Evolutionary conservation across 345 rosid genomes (phyloP).

Genomic region (Garcia nutans): DNA sequence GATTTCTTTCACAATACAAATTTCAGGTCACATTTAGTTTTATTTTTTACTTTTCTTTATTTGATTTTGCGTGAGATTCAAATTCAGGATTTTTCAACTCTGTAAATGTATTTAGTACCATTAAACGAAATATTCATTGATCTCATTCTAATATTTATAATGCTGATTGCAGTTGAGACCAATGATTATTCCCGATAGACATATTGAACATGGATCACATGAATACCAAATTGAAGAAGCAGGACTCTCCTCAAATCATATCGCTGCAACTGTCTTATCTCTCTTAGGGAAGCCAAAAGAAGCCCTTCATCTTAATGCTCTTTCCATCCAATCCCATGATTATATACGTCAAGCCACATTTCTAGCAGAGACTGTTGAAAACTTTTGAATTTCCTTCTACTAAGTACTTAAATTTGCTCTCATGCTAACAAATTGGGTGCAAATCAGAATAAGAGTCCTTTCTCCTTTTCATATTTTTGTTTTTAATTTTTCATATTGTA

Average conservation of each 20-base stretch:
- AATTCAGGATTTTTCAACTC: too few relatives aligned
- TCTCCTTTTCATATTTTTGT: too few relatives aligned
- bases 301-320: conserved; percentile 44
- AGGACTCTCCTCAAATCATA: conserved; percentile 59
- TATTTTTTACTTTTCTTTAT: neutral
- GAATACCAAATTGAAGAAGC: conserved; percentile 59
- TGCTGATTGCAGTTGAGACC: conserved; percentile 49
- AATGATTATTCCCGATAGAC: conserved; percentile 72
- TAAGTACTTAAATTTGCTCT: too few relatives aligned
- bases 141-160: conserved; percentile 6
- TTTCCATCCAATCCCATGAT: neutral
- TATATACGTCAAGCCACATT: neutral
- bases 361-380: too few relatives aligned
- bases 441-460: too few relatives aligned
- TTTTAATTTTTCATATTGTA: too few relatives aligned
- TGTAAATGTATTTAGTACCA: too few relatives aligned
- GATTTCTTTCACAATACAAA: conserved; percentile 8
- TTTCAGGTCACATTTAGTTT: neutral
- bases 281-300: conserved; percentile 57
- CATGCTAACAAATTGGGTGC: too few relatives aligned
- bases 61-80: too few relatives aligned
- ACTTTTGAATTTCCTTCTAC: too few relatives aligned
- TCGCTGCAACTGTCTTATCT: conserved; percentile 57
- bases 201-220: conserved; percentile 67
- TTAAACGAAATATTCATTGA: too few relatives aligned